Evolutionary conservation across 2,329 filamentous ascomycete species (phyloP).

Genomic region (Ophiocordyceps polyrhachis-furcata): DNA sequence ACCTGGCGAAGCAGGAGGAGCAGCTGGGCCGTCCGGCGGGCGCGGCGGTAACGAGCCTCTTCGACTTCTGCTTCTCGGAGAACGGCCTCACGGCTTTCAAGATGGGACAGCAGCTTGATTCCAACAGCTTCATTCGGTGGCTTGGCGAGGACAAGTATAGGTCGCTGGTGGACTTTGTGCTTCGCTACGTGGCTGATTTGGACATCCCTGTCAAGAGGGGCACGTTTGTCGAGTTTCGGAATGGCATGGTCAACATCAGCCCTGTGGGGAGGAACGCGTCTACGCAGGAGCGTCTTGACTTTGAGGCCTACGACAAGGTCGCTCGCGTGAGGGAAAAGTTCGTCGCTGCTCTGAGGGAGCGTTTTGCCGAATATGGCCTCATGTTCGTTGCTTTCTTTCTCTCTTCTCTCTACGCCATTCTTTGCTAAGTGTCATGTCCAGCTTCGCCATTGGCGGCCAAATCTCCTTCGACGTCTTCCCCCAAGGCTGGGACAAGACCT

Average conservation of each 20-base stretch:
- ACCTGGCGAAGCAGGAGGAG: slow-evolving; percentile 88
- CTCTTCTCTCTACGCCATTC: background rate
- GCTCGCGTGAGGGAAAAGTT: slow-evolving; percentile 70
- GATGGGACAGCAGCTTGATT: slow-evolving; percentile 54
- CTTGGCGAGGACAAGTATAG: slow-evolving; percentile 74
- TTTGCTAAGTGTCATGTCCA: slow-evolving; percentile 13
- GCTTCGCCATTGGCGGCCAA: slow-evolving; percentile 87
- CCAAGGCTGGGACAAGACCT: slow-evolving; percentile 95
- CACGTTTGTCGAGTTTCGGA: slow-evolving; percentile 76
- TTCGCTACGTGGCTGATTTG: slow-evolving; percentile 71
- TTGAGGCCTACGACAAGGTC: slow-evolving; percentile 61
- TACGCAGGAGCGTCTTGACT: slow-evolving; percentile 62
- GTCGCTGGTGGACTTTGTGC: slow-evolving; percentile 53
- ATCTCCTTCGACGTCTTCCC: slow-evolving; percentile 99
- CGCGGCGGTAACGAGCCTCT: slow-evolving; percentile 59
- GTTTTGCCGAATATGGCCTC: slow-evolving; percentile 50
- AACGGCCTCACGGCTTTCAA: slow-evolving; percentile 89
- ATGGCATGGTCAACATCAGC: slow-evolving; percentile 78
- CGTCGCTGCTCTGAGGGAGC: slow-evolving; percentile 2
- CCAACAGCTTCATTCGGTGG: slow-evolving; percentile 79
- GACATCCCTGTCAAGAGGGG: slow-evolving; percentile 70
- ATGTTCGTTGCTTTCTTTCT: slow-evolving; percentile 44
- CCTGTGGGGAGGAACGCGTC: slow-evolving; percentile 77
- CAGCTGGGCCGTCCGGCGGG: slow-evolving; percentile 55
- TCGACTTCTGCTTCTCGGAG: slow-evolving; percentile 96